Percentiles rank a stretch among this genome's conserved stretches.
Conservation (phyloP, 192 early-diverging fungal genomes). For the Coemansia sp. region DNA sequence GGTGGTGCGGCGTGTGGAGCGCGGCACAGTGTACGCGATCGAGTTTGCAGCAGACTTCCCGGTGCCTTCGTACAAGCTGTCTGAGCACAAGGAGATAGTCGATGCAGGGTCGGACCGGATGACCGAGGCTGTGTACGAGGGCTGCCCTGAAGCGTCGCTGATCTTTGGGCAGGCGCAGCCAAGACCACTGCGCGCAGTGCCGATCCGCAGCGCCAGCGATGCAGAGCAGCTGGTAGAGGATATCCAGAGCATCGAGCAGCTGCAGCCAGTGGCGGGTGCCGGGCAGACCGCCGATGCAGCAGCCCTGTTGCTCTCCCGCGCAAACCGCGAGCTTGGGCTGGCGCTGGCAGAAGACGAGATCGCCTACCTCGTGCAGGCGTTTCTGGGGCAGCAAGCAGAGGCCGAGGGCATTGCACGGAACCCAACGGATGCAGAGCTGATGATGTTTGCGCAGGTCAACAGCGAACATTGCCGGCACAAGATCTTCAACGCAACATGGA, state of each 20-base stretch:
- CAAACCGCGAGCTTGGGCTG: slow-evolving; percentile 89
- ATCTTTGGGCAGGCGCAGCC: slow-evolving; percentile 73
- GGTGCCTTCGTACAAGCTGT: slow-evolving; percentile 31
- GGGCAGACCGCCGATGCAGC: too few species aligned
- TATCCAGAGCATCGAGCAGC: slow-evolving; percentile 30
- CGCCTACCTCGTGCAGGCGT: slow-evolving; percentile 88
- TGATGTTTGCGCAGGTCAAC: slow-evolving; percentile 99
- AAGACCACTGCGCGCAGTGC: slow-evolving; percentile 63
- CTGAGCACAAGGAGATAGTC: slow-evolving; percentile 55
- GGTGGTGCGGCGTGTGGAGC: slow-evolving; percentile 82
- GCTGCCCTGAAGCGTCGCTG: slow-evolving; percentile 62
- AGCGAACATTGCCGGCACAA: slow-evolving; percentile 99
- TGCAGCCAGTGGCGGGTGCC: slow-evolving; percentile 31
- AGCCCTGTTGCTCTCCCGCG: slow-evolving; percentile 67
- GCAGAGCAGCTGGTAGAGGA: slow-evolving; percentile 13
- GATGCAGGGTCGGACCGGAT: slow-evolving; percentile 82
- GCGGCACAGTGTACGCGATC: slow-evolving; percentile 77
- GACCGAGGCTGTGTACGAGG: slow-evolving; percentile 79
- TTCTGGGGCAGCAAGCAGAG: slow-evolving; percentile 57
- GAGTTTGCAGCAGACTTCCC: slow-evolving; percentile 36
- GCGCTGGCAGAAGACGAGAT: slow-evolving; percentile 97
- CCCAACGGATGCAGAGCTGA: slow-evolving; percentile 98
- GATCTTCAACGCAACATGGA: slow-evolving; percentile 99
- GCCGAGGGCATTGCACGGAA: slow-evolving; percentile 63
- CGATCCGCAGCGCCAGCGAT: slow-evolving; percentile 25